These are phyloP conservation scores for Saururus chinensis DNA, from an alignment of 164 flowering plant genomes.

Conservation along the genomic window DNA sequence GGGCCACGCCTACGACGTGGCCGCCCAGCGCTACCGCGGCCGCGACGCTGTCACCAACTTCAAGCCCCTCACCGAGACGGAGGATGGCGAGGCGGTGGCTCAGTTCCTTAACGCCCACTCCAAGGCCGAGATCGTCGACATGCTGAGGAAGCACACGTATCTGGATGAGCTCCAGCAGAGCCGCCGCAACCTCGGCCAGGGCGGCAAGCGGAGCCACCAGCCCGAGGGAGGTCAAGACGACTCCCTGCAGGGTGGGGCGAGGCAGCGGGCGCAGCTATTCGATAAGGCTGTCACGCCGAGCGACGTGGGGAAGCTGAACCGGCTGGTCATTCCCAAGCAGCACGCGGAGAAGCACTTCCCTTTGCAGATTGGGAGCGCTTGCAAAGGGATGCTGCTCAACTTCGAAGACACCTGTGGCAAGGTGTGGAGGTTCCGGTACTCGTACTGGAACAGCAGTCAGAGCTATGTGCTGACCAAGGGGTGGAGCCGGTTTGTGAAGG, in stretches of 20 bases:
- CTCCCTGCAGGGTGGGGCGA: constrained; percentile 7
- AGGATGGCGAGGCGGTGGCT: constrained; percentile 33
- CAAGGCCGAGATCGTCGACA: constrained; percentile 81
- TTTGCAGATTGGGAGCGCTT: constrained; percentile 25
- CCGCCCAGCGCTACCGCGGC: constrained; percentile 82
- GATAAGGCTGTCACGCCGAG: constrained; percentile 93
- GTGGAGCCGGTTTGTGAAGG: constrained; percentile 91
- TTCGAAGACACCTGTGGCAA: constrained; percentile 63
- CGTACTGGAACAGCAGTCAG: constrained; percentile 91
- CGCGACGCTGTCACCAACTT: constrained; percentile 87
- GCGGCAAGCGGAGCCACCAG: not conserved
- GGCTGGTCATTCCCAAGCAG: constrained; percentile 85
- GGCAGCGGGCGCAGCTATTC: constrained; percentile 47
- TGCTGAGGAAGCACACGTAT: constrained; percentile 86
- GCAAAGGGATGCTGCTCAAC: constrained; percentile 54
- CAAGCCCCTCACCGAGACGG: constrained; percentile 28
- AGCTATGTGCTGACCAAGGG: constrained; percentile 88
- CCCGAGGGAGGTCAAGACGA: not conserved
- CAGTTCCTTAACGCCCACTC: constrained; percentile 61
- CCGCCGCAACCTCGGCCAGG: constrained; percentile 18
- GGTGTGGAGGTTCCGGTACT: constrained; percentile 87
- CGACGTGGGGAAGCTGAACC: constrained; percentile 90
- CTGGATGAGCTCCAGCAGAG: constrained; percentile 75
- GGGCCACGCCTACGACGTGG: constrained; percentile 74
- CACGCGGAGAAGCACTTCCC: constrained; percentile 92